Percentiles rank a stretch among this genome's conserved stretches.
Conservation (phyloP, 352 stramenopile species). For the Pythium grandisporangium region DNA sequence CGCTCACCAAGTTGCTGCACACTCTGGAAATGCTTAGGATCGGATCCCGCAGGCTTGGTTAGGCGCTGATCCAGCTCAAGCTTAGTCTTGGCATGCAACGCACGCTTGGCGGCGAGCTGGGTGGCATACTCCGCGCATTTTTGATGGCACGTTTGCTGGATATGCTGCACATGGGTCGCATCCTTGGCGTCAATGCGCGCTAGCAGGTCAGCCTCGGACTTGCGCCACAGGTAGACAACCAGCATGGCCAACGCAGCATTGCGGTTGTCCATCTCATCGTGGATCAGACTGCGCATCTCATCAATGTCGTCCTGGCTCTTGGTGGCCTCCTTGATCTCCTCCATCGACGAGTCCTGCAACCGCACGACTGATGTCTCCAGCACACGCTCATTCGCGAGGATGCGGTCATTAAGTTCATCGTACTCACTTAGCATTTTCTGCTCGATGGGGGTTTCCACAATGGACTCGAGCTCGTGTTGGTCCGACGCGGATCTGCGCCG, state of each 20-base stretch:
- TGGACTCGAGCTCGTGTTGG: too few relatives aligned
- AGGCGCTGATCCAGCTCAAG: background rate
- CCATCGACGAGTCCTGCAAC: conserved; percentile 11
- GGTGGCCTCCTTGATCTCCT: conserved; percentile 11
- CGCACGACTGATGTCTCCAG: conserved; percentile 21
- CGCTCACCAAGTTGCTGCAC: background rate
- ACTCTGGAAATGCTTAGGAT: background rate
- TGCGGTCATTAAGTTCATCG: conserved; percentile 1
- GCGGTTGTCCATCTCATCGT: conserved; percentile 17
- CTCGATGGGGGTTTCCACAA: background rate
- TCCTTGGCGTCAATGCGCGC: background rate
- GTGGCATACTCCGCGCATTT: background rate
- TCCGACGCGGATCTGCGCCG: too few relatives aligned
- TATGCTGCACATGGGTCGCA: background rate
- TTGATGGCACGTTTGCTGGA: conserved; percentile 2
- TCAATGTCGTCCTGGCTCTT: conserved; percentile 26
- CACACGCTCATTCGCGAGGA: conserved; percentile 19
- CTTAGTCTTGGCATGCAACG: background rate
- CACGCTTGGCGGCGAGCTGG: background rate
- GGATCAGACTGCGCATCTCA: conserved; percentile 23
- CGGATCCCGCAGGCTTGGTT: background rate
- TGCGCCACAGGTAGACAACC: conserved; percentile 18
- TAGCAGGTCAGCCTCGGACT: background rate
- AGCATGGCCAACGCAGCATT: conserved; percentile 33
- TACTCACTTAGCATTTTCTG: conserved; percentile 1